Evolutionary conservation across 208 protist genomes (phyloP), one percentile per base, ranked within the genome.

Genomic region (Lotmaria passim): DNA sequence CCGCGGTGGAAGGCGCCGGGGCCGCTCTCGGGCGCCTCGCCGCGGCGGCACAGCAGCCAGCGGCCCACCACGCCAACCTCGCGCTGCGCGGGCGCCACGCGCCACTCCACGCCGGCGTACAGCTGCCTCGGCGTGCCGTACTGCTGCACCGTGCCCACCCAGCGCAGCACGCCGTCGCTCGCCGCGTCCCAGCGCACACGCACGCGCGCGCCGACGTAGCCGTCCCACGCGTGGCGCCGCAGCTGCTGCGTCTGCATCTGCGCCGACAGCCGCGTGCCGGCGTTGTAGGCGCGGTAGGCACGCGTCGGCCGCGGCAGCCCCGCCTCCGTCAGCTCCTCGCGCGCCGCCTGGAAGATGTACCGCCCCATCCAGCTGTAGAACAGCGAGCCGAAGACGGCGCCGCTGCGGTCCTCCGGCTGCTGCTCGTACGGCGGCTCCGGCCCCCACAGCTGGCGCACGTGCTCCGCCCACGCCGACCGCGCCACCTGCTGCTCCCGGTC

Each of bases 61-160:
- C 66, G 28, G 34, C 38, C 7, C 21, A n/a, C 21, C 21, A 33
- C 56, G 14, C 43, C 48, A 39, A 51, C 21, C 69, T 44, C 7
- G 39, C 48, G 38, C 78, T 67, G 62, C 73, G 66, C 21, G 43
- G 73, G 65, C 24, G 72, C 53, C 44, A 69, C 41, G 28, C 47
- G 48, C 85, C 85, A 91, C 73, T 85, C 81, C 39, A 91, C 74
- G 14, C 82, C 85, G 5, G 82, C 85, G 69, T 75, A 86, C 47
- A 85, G 67, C 65, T 78, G 57, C 33, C 58, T 28, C 19, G 63
- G 70, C 15, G 48, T 68, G 26, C 70, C 70, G 61, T 72, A 73
- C 69, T 82, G 73, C 75, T 85, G 82, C 53, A 70, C 71, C n/a
- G 58, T 44, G 8, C 85, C 85, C 17, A 91, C 69, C 77, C 78